These are phyloP conservation scores for Phytophthora vignae DNA, from an alignment of 352 stramenopile genomes.

Conservation along the genomic window DNA sequence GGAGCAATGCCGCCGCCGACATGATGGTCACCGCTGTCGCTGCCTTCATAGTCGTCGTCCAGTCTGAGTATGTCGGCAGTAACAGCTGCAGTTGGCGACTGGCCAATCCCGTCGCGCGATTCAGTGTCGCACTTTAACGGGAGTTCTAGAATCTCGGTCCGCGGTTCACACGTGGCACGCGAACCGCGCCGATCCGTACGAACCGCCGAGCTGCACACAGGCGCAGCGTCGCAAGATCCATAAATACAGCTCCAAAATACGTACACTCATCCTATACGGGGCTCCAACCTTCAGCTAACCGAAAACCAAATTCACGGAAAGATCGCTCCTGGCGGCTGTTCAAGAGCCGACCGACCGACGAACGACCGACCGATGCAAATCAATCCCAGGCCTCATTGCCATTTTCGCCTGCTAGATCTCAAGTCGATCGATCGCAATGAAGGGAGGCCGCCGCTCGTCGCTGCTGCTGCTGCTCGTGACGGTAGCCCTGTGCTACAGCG, in stretches of 20 bases:
- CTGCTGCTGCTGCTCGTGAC: constrained; percentile 51
- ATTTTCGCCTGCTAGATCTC: constrained; percentile 22
- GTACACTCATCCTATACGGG: not conserved
- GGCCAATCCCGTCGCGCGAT: constrained; percentile 13
- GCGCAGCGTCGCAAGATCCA: not conserved
- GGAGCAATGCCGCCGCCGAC: constrained; percentile 19
- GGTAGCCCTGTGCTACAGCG: constrained; percentile 47
- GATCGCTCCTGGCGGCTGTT: constrained; percentile 29
- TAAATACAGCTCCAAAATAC: not conserved
- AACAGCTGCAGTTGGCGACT: constrained; percentile 2
- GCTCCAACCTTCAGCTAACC: not conserved
- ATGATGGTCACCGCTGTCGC: constrained; percentile 12
- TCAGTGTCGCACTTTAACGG: not conserved
- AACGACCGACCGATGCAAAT: constrained; percentile 12
- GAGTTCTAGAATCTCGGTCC: constrained; percentile 34
- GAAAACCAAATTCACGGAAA: constrained; percentile 22
- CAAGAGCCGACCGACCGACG: constrained; percentile 7
- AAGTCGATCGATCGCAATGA: constrained; percentile 15
- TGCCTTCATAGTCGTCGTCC: constrained; percentile 26
- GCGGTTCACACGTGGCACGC: constrained; percentile 12
- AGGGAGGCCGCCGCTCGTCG: constrained; percentile 23
- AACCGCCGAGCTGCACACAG: not conserved
- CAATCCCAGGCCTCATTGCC: constrained; percentile 24
- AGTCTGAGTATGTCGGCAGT: constrained; percentile 10
- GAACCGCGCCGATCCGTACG: not conserved